Evolutionary conservation across 169 alveolate genomes (phyloP).

Genomic region (Cryptosporidium canis): DNA sequence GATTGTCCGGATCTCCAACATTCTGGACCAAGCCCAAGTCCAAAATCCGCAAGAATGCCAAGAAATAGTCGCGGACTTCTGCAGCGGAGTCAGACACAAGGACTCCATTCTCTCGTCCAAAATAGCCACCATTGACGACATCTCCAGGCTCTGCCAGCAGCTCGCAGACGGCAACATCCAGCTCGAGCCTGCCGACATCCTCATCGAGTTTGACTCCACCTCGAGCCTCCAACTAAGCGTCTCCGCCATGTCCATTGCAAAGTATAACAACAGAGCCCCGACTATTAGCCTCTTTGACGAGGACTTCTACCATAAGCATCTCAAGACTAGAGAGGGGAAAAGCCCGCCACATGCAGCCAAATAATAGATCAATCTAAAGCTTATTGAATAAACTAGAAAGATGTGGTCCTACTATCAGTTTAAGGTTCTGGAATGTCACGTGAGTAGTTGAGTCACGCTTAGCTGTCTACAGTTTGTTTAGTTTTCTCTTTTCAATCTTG

Average conservation of each 20-base stretch:
- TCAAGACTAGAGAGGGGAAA: not conserved
- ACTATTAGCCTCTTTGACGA: conserved; percentile 17
- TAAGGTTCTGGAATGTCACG: too few relatives aligned
- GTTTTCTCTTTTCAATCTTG: conserved; percentile 3
- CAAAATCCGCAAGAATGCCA: conserved; percentile 1
- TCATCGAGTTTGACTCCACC: conserved; percentile 33
- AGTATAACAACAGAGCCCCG: not conserved
- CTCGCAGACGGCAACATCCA: not conserved
- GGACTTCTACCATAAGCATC: conserved; percentile 7
- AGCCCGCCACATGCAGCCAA: too few relatives aligned
- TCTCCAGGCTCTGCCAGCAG: not conserved
- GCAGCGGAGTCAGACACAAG: not conserved
- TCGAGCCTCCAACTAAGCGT: conserved; percentile 20
- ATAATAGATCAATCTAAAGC: not conserved
- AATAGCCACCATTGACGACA: conserved; percentile 11
- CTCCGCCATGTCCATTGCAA: not conserved
- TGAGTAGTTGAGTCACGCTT: not conserved
- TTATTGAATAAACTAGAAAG: not conserved
- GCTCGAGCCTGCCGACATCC: conserved; percentile 26
- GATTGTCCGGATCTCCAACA: not conserved
- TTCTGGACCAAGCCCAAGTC: not conserved
- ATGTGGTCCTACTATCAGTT: not conserved
- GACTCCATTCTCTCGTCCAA: conserved; percentile 23
- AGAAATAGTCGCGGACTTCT: not conserved
- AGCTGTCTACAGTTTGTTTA: not conserved